Base-by-base conservation (phyloP, 2,329 filamentous ascomycete species). In the Verticillium alfalfae region DNA sequence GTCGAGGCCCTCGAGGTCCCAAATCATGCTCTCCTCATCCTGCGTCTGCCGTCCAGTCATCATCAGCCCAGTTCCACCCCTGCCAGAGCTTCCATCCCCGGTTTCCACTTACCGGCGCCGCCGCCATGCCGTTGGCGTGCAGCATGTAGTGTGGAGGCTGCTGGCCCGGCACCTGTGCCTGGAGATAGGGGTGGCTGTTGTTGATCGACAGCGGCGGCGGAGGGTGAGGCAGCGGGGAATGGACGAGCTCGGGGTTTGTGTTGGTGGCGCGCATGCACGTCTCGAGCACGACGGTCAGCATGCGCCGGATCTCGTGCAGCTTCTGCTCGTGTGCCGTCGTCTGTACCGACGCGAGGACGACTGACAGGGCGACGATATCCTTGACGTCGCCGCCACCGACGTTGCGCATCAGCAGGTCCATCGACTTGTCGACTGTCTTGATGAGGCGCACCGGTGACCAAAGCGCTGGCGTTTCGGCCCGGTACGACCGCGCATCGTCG, bases 351-450 rank as follows among this genome's bases (percentile, higher is more conserved):
- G 80, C 73, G 57, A 84, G 70, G 34, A 82, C 81, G 1, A 82
- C 72, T 2, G 77, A 72, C n/a, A 84, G 70, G 49, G 76, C 78
- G 8, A 84, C 68, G 12, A 84, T 76, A 60, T 84, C 82, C 68
- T 82, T 80, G 26, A 81, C 70, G 60, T 84, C 81, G 41, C 77
- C 77, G n/a, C 78, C 78, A 52, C 77, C 79, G 52, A 83, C 79
- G 62, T 79, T 75, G 52, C 70, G 72, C 41, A 81, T 74, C 56
- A 83, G 73, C 13, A 77, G 72, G 34, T 81, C 78, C 15, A 84
- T 66, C 2, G 78, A 75, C 61, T 77, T 80, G 66, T 83, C 78
- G 5, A 84, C 81, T 5, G 76, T 79, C 56, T 66, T 67, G 55
- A 78, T 72, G 34, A 81, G 71, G 15, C 76, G 73, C 34, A 72